Evolutionary conservation across 2,329 filamentous ascomycete genomes (phyloP), one percentile per base, ranked within the genome.

Genomic region (Calonectria multiphialidica): DNA sequence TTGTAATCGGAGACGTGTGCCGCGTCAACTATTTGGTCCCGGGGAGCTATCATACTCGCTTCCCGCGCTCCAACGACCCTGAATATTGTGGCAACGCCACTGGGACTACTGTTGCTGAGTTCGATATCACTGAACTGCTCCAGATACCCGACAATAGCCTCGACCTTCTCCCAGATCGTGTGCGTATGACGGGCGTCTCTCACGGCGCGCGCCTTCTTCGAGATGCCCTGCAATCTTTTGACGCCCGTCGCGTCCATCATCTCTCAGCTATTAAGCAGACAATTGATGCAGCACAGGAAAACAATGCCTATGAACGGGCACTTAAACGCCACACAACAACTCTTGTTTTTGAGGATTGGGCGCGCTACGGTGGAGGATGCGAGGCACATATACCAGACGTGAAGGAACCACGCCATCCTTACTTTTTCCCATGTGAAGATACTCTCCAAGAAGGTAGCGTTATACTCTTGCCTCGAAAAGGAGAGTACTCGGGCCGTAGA

Each of bases 281-380:
- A 37, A 57, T 69, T 6, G 53, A 42, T 15, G 59, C 69, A 28
- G 23, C 28, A 5, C 37, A 65, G 18, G 72, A 78, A n/a, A 62
- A 42, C 3, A 5, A 50, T 18, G 74, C 72, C n/a, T 70, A 64
- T 23, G 59, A 67, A 30, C 53, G 73, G 25, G 73, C 55, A 12
- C 53, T 78, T 25, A 42, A 50, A 23, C 68, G 75, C 18, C 63
- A 66, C 37, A 72, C 70, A 5, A 15, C 55, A 13, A 70, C 71
- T n/a, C 44, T 77, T 8, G 59, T 65, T 18, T 76, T 78, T 59
- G 76, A 79, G 57, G 69, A 77, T 64, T 79, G 78, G 77, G 68
- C 72, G n/a, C 57, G 62, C 9, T 74, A 63, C 45, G 72, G 74
- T 4, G 53, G 44, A 8, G 16, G 66, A 13, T 18, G 49, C n/a